Evolutionary conservation across 805 yeast species (phyloP).

Genomic region (Naumovozyma castellii): DNA sequence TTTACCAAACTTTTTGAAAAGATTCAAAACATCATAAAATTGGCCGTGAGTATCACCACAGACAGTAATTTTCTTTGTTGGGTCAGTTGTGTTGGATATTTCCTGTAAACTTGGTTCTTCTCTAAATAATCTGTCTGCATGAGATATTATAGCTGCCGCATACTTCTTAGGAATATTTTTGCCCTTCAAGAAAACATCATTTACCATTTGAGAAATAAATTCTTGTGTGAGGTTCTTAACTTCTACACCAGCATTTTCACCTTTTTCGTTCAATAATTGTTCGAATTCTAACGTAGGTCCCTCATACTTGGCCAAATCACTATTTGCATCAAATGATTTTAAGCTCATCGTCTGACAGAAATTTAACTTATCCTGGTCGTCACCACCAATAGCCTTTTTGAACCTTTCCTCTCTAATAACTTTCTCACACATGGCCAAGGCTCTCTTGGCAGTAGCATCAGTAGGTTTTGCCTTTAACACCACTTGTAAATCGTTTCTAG

Average conservation of each 20-base stretch:
- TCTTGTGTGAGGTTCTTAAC: slow-evolving; percentile 38
- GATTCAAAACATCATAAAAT: slow-evolving; percentile 76
- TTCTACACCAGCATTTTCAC: slow-evolving; percentile 19
- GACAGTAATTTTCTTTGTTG: slow-evolving; percentile 49
- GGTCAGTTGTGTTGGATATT: slow-evolving; percentile 32
- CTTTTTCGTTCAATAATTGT: slow-evolving; percentile 22
- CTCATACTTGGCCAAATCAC: slow-evolving; percentile 23
- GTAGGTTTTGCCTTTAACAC: slow-evolving; percentile 56
- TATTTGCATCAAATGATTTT: slow-evolving; percentile 25
- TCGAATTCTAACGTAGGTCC: slow-evolving; percentile 24
- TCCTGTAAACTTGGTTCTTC: slow-evolving; percentile 72
- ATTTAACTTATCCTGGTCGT: slow-evolving; percentile 17
- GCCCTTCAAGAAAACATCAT: slow-evolving; percentile 59
- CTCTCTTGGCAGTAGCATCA: slow-evolving; percentile 57
- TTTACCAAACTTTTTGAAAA: slow-evolving; percentile 65
- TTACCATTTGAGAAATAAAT: slow-evolving; percentile 57
- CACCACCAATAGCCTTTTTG: slow-evolving; percentile 74
- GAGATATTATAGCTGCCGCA: slow-evolving; percentile 71
- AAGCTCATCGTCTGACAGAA: slow-evolving; percentile 22
- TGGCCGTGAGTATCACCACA: slow-evolving; percentile 99
- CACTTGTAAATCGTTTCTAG: slow-evolving; percentile 55
- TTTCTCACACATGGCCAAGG: slow-evolving; percentile 52
- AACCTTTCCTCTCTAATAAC: slow-evolving; percentile 67
- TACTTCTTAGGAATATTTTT: slow-evolving; percentile 70
- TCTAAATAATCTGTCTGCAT: slow-evolving; percentile 53